Conservation (phyloP, 768 basidiomycete species). For the Podaxis pistillaris region DNA sequence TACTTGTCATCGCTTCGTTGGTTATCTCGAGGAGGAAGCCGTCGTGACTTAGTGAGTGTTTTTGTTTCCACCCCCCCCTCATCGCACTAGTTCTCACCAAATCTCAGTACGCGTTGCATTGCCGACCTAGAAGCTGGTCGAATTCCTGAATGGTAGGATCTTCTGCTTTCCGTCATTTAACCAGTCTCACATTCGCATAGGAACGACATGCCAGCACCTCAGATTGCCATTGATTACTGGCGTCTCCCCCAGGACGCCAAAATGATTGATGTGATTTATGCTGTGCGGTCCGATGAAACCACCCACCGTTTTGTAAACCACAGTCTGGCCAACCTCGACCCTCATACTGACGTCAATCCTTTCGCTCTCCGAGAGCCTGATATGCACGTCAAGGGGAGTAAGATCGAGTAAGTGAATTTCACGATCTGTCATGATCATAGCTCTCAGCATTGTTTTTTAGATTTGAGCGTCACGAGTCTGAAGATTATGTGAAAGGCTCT, state of each 20-base stretch:
- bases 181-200: constrained; percentile 29
- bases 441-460: constrained; percentile 31
- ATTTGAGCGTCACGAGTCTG: constrained; percentile 68
- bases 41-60: constrained; percentile 80
- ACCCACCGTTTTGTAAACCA: constrained; percentile 97
- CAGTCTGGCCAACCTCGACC: constrained; percentile 84
- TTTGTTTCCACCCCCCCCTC: background rate
- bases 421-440: background rate
- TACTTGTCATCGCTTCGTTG: constrained; percentile 89
- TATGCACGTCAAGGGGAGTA: constrained; percentile 79
- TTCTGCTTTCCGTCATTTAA: background rate
- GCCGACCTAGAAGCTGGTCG: constrained; percentile 78
- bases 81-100: background rate
- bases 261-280: constrained; percentile 86
- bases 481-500: constrained; percentile 61
- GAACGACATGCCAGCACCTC: constrained; percentile 71
- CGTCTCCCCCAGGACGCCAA: constrained; percentile 69
- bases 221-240: constrained; percentile 97
- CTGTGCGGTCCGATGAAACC: constrained; percentile 90
- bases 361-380: constrained; percentile 88
- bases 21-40: constrained; percentile 92
- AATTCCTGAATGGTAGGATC: constrained; percentile 76
- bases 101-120: constrained; percentile 72
- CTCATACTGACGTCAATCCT: constrained; percentile 79
- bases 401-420: constrained; percentile 56